These are phyloP conservation scores for Tephrocybe sp. DNA, from an alignment of 768 basidiomycete species.

Conservation along the genomic window DNA sequence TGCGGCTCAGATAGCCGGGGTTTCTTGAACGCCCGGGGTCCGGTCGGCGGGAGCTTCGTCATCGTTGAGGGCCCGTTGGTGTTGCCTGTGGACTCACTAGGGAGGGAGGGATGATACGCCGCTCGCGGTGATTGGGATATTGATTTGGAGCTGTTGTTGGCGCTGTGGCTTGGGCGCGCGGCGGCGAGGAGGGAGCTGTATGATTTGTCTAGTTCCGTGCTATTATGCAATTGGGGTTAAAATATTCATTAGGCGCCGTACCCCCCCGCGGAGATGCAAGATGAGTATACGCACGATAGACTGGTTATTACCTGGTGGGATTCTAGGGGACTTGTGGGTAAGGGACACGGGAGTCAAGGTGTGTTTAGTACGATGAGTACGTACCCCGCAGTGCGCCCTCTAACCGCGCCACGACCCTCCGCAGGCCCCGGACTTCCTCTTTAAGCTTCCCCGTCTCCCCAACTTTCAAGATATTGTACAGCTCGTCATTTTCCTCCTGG, in stretches of 20 bases:
- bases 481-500: constrained; percentile 87
- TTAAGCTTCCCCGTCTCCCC: constrained; percentile 81
- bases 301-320: constrained; percentile 72
- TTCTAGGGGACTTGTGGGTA: constrained; percentile 42
- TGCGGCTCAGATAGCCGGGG: constrained; percentile 64
- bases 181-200: constrained; percentile 59
- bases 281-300: constrained; percentile 60
- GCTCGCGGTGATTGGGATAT: constrained; percentile 50
- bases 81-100: constrained; percentile 17
- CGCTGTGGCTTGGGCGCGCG: constrained; percentile 37
- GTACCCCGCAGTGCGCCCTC: constrained; percentile 78
- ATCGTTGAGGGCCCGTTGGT: constrained; percentile 32
- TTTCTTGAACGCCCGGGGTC: constrained; percentile 80
- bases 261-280: constrained; percentile 11
- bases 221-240: too few species aligned
- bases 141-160: constrained; percentile 33
- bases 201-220: constrained; percentile 76
- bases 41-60: constrained; percentile 69
- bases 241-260: constrained; percentile 14
- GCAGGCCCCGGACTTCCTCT: constrained; percentile 74
- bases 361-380: background rate
- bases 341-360: constrained; percentile 2
- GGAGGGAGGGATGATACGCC: constrained; percentile 35
- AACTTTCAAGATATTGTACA: constrained; percentile 72
- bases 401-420: constrained; percentile 65